Evolutionary conservation across 179 eudicot species (phyloP).

Genomic region (Sideroxylon spinosum): DNA sequence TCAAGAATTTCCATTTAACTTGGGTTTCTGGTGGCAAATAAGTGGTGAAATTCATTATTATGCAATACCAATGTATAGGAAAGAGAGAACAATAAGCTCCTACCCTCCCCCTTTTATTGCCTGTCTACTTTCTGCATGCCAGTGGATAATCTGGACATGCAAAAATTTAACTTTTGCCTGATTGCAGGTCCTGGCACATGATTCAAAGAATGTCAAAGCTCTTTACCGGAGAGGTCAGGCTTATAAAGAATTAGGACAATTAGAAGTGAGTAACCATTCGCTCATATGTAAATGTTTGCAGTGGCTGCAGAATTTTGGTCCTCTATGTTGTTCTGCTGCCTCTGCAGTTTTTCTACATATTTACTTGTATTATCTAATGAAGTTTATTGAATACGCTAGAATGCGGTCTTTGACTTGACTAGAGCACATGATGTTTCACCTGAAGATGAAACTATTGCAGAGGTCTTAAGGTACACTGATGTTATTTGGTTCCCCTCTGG

Average conservation of each 20-base stretch:
- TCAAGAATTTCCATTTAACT: neutral
- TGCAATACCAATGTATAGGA: neutral
- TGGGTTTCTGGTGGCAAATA: neutral
- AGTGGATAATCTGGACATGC: neutral
- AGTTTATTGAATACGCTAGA: slow-evolving; percentile 30
- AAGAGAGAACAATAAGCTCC: neutral
- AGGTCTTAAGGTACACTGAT: slow-evolving; percentile 60
- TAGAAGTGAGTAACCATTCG: slow-evolving; percentile 48
- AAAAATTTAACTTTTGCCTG: neutral
- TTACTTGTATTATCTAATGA: slow-evolving; percentile 15
- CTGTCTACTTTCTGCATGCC: neutral
- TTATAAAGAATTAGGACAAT: slow-evolving; percentile 63
- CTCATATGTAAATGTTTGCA: neutral
- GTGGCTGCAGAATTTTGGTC: slow-evolving; percentile 2
- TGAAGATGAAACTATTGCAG: slow-evolving; percentile 87
- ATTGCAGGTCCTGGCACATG: slow-evolving; percentile 66
- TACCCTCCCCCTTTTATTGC: neutral
- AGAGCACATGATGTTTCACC: slow-evolving; percentile 85
- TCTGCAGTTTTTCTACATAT: neutral
- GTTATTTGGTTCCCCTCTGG: neutral
- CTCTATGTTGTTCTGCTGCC: neutral
- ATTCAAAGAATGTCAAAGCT: slow-evolving; percentile 78
- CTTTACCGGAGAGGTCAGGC: slow-evolving; percentile 98
- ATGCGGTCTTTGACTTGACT: slow-evolving; percentile 72
- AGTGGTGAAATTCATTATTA: neutral